Base-by-base conservation (phyloP, 768 basidiomycete genomes). In the Mycena vitilis region DNA sequence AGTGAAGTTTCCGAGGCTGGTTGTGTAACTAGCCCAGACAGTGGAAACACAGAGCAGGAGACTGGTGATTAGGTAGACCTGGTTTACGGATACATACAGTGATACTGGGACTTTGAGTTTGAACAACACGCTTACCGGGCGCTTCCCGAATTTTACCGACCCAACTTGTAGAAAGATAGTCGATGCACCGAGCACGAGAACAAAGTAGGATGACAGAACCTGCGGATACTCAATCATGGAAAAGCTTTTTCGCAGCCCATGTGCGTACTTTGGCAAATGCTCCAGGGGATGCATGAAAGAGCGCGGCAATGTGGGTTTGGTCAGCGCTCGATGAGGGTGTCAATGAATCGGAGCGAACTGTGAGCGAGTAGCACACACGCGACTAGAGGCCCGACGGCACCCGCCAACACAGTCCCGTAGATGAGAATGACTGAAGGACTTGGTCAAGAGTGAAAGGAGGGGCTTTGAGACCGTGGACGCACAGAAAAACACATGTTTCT, bases 401-500 rank as follows among this genome's bases (percentile, higher is more conserved):
- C 66, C 1, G 48, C 58, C 23, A 67, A 48, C 22, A 56, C 47
- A 2, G 66, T 67, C 25, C 66, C 66, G 25, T 67, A 67, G 4
- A 62, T 22, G 9, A 67, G 47, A 45, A 67, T 62, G 10, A 67
- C 66, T 67, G 53, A 23, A 23, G n/a, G 15, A 11, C 56, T 34
- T 55, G 5, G 30, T 30, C 30, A 30, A 30, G 30, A 30, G 30
- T 30, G 30, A 30, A 30, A 30, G 3, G 30, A 30, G 30, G 30
- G 30, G 5, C 5, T n/a, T n/a, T n/a, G n/a, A 10, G 3, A 18
- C 16, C 30, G 30, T 30, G 30, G 48, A 44, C 60, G 37, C 54
- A 67, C 66, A 47, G 45, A 62, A 67, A 51, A 67, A 67, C 36
- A 57, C 10, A 62, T 67, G 66, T 47, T 67, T 67, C 52, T 67